Evolutionary conservation across 129 eudicot genomes (phyloP).

Genomic region (Pittosporum tobira): DNA sequence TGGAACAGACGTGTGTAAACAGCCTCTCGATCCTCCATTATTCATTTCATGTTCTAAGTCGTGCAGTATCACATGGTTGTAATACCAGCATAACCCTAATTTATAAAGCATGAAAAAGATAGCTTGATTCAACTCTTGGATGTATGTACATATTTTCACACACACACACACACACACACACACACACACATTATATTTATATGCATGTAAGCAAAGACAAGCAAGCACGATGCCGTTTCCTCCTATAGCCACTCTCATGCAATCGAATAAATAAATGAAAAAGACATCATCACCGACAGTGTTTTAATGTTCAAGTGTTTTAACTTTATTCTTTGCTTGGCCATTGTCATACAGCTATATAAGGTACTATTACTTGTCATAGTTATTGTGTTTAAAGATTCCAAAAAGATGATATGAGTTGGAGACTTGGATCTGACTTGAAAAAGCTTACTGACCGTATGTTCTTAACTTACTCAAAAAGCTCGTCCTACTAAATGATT

Average conservation of each 20-base stretch:
- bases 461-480: neutral
- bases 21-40: neutral
- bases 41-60: constrained; percentile 1
- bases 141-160: neutral
- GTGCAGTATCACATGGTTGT: constrained; percentile 1
- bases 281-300: constrained; percentile 15
- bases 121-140: neutral
- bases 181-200: too few species aligned
- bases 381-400: neutral
- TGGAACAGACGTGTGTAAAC: neutral
- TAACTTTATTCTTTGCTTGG: constrained; percentile 16
- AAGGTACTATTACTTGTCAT: too few species aligned
- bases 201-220: neutral
- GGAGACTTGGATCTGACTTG: neutral
- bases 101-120: neutral
- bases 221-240: constrained; percentile 10
- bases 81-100: constrained; percentile 1
- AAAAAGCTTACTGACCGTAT: neutral
- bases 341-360: neutral
- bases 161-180: too few species aligned
- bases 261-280: neutral
- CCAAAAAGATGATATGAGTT: neutral
- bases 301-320: neutral
- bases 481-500: neutral
- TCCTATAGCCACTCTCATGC: neutral